These are phyloP conservation scores for Ogataea naganishii DNA, from an alignment of 805 yeast genomes.

Conservation along the genomic window DNA sequence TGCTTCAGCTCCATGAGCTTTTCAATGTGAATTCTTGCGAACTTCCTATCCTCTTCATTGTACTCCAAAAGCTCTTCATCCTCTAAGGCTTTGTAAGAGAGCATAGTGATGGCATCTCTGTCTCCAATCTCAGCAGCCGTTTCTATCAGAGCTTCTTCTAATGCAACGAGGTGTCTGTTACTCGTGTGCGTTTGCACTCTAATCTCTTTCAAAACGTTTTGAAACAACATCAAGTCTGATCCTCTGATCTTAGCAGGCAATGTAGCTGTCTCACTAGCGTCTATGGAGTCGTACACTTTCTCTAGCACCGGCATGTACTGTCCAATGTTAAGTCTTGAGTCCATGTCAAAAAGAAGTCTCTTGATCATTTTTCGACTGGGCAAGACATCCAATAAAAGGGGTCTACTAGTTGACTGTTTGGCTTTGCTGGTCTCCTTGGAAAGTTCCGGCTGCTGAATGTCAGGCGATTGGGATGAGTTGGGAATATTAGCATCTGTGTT, in stretches of 20 bases:
- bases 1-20: conserved; percentile 52
- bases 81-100: conserved; percentile 59
- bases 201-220: conserved; percentile 53
- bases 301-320: conserved; percentile 48
- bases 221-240: conserved; percentile 58
- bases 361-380: conserved; percentile 54
- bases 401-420: conserved; percentile 22
- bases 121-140: conserved; percentile 79
- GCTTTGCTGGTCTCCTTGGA: too few relatives aligned
- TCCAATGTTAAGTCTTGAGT: conserved; percentile 43
- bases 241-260: conserved; percentile 43
- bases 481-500: too few relatives aligned
- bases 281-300: conserved; percentile 39
- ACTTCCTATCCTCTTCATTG: conserved; percentile 43
- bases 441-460: too few relatives aligned
- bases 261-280: conserved; percentile 19
- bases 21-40: conserved; percentile 52
- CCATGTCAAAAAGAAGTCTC: conserved; percentile 56
- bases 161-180: conserved; percentile 43
- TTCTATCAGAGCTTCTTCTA: conserved; percentile 72
- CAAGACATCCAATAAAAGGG: conserved; percentile 35
- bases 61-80: conserved; percentile 20
- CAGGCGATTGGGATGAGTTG: too few relatives aligned
- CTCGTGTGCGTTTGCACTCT: conserved; percentile 52
- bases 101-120: conserved; percentile 67